Base-by-base conservation (phyloP, 148 eudicot species). In the Hydrangea macrophylla region DNA sequence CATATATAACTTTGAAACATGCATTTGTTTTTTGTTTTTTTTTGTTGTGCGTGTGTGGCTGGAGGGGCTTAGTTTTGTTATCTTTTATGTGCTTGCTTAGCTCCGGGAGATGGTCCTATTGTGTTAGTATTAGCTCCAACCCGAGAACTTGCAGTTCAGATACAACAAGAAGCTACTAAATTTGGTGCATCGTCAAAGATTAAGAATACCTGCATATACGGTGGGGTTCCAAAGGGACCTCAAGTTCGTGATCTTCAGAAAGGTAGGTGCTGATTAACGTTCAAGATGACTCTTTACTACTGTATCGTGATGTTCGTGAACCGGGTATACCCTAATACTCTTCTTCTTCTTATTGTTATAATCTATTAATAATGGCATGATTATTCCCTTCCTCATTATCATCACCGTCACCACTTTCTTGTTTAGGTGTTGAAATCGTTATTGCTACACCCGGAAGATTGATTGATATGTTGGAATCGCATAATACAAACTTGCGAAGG, bases 201-300 rank as follows among this genome's bases (percentile, higher is more conserved):
- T 76, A 94, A 94, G 71, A 94, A 87, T 81, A 94, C 99, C 58
- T 94, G 99, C 92, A 84, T 94, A 51, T 94, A 94, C 82, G 99
- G 99, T 70, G 97, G 99, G 90, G 99, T 90, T 59, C 99, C 99
- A 5, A 94, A 94, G 76, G 99, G 99, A 58, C 99, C 99, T 70
- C 99, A 94, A 81, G 96, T 90, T 78, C 97, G 97, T 87, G 97
- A 94, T 87, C 92, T 94, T 35, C 97, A 94, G 90, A 94, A 94
- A 90, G 99, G 99, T 94, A 94, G 99, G 99, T 94, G 97, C 83
- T 79, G 96, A 79, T 85, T 86, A 85, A 79, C n/a, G 89, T 90
- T 88, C 95, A 87, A 83, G 83, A 79, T 94, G 91, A 89, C n/a
- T n/a, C 89, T 88, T 88, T 80, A 83, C 86, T 87, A 84, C 89